Base-by-base conservation (phyloP, 129 eudicot species). In the Artemisia tridentata region DNA sequence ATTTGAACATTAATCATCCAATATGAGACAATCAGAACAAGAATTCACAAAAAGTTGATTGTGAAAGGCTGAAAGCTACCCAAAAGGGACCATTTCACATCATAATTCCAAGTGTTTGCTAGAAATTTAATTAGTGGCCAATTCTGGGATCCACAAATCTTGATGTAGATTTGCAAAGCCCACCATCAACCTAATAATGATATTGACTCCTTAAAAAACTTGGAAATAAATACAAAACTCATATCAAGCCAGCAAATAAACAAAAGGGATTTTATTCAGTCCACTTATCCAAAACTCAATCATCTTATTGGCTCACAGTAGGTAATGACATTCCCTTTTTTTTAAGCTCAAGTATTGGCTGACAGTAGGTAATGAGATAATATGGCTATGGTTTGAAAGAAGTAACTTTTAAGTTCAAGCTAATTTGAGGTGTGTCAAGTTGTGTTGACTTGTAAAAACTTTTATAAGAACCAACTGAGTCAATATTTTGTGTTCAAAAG, bases 231-330 rank as follows among this genome's bases (percentile, higher is more conserved):
- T 38, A 38, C 45, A 38, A 38, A 11, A 11, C 4, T 34, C 18
- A 16, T n/a, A 34, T 64, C 16, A 52, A 64, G 46, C 12, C 29
- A 25, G 41, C 23, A 17, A 45, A 50, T 65, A 56, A 14, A 72
- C 21, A 60, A 11, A 57, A 76, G 69, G 69, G 55, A 60, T 67
- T 75, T 67, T 75, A 56, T 3, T 31, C 12, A 59, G 54, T 53
- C 62, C 25, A 49, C 60, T 68, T 76, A 76, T 76, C 80, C 75
- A n/a, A 61, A 68, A 61, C 1, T 68, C 38, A 58, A 5, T 60
- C 41, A 15, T 69, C 80, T 61, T 29, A 69, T 76, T 76, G 80
- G 80, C 23, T 69, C 63, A 34, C 71, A 41, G n/a, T n/a, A n/a
- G n/a, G n/a, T n/a, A n/a, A n/a, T n/a, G n/a, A 14, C 51, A 68